Conservation (phyloP, 495 filamentous ascomycete genomes). For the Cryomyces antarcticus region DNA sequence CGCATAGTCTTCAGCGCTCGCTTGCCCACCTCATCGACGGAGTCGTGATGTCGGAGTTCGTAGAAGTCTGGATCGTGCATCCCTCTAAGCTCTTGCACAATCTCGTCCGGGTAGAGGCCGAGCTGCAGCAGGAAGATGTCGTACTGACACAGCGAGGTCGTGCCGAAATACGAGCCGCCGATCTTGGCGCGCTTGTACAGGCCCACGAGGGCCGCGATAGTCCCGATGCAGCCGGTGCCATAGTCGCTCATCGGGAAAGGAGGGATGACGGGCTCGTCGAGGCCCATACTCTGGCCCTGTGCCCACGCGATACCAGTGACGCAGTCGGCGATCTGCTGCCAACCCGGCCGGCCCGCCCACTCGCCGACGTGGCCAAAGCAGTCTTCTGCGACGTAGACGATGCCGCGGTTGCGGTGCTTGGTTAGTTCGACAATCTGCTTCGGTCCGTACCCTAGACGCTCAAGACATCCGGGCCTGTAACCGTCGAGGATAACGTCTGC, state of each 20-base stretch:
- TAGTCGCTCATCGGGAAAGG: constrained; percentile 73
- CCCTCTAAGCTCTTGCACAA: constrained; percentile 34
- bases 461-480: constrained; percentile 12
- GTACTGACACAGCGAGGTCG: constrained; percentile 45
- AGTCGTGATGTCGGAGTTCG: constrained; percentile 43
- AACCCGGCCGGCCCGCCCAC: constrained; percentile 7
- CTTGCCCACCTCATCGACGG: constrained; percentile 50
- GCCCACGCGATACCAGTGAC: constrained; percentile 51
- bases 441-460: constrained; percentile 9
- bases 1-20: constrained; percentile 43
- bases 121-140: constrained; percentile 45
- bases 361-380: constrained; percentile 11
- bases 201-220: constrained; percentile 16
- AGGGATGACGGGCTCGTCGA: constrained; percentile 48
- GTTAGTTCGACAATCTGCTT: constrained; percentile 6
- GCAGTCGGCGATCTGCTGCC: constrained; percentile 17
- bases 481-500: constrained; percentile 17
- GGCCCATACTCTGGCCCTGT: constrained; percentile 53
- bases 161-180: constrained; percentile 15
- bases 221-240: constrained; percentile 33
- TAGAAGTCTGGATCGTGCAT: constrained; percentile 40
- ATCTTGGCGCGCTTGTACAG: constrained; percentile 16
- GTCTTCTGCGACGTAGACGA: constrained; percentile 12
- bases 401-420: constrained; percentile 7
- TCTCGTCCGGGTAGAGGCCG: constrained; percentile 34